These are phyloP conservation scores for Sporothrix pallida DNA, from an alignment of 2,329 filamentous ascomycete species.

Conservation along the genomic window DNA sequence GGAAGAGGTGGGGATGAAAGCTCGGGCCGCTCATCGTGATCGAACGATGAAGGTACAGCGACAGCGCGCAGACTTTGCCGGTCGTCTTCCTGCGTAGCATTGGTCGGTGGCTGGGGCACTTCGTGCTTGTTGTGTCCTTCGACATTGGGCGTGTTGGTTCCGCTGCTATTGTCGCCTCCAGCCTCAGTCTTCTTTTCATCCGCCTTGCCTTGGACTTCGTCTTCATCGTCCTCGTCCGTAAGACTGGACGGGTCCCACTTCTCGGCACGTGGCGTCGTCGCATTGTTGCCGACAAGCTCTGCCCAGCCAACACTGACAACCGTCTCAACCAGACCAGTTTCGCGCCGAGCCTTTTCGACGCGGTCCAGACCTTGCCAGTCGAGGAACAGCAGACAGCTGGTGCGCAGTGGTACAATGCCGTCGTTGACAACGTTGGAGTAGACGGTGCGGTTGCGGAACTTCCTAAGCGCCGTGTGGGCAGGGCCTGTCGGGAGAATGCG, in stretches of 20 bases:
- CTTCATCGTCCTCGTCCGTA: slow-evolving; percentile 33
- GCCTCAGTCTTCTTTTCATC: slow-evolving; percentile 30
- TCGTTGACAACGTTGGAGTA: slow-evolving; percentile 99
- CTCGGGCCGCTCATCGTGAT: slow-evolving; percentile 39
- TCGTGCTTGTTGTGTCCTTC: slow-evolving; percentile 53
- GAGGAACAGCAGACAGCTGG: slow-evolving; percentile 93
- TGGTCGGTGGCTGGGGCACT: slow-evolving; percentile 72
- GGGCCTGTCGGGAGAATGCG: slow-evolving; percentile 90
- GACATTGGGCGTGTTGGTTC: slow-evolving; percentile 47
- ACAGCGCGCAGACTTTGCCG: slow-evolving; percentile 60
- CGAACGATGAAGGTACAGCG: slow-evolving; percentile 42
- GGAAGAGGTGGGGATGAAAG: neutral
- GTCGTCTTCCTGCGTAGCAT: slow-evolving; percentile 72
- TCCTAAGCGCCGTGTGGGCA: slow-evolving; percentile 82
- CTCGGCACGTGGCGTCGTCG: slow-evolving; percentile 54
- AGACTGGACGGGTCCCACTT: slow-evolving; percentile 47
- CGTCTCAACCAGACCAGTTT: slow-evolving; percentile 90
- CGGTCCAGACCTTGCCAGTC: slow-evolving; percentile 94
- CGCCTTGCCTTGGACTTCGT: slow-evolving; percentile 32
- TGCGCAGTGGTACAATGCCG: slow-evolving; percentile 91
- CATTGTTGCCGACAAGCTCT: slow-evolving; percentile 79
- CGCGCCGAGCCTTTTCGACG: slow-evolving; percentile 91
- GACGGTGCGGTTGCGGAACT: slow-evolving; percentile 87
- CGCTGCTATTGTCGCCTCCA: slow-evolving; percentile 25
- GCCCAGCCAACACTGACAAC: slow-evolving; percentile 94